Evolutionary conservation across 2,329 filamentous ascomycete genomes (phyloP).

Genomic region (Cucurbitaria berberidis): DNA sequence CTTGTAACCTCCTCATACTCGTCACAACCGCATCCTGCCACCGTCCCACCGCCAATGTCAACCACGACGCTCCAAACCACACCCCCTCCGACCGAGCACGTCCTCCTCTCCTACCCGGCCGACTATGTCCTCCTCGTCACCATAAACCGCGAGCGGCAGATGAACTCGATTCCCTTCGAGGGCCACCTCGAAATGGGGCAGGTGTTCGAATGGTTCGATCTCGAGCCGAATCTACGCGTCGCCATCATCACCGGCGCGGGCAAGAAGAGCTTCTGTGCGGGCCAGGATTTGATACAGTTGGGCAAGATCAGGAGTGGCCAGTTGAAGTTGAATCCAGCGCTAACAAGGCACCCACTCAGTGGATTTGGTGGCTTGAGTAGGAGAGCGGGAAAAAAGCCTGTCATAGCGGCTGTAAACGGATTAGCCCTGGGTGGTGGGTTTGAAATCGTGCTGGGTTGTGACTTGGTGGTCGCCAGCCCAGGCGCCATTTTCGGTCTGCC

Average conservation of each 20-base stretch:
- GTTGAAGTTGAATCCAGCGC: slow-evolving; percentile 29
- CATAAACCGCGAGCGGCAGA: slow-evolving; percentile 57
- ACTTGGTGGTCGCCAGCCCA: slow-evolving; percentile 61
- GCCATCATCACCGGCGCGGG: slow-evolving; percentile 59
- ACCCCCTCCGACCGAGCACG: slow-evolving; percentile 42
- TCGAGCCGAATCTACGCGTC: slow-evolving; percentile 56
- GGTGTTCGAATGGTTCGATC: slow-evolving; percentile 62
- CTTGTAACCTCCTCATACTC: neutral
- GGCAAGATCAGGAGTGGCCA: slow-evolving; percentile 39
- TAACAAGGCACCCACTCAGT: slow-evolving; percentile 50
- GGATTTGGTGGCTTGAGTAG: slow-evolving; percentile 64
- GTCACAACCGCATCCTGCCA: neutral
- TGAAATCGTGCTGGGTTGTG: slow-evolving; percentile 62
- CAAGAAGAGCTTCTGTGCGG: slow-evolving; percentile 61
- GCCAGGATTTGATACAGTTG: slow-evolving; percentile 60
- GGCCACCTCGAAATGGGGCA: slow-evolving; percentile 57
- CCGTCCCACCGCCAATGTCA: slow-evolving; percentile 24
- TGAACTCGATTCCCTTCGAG: slow-evolving; percentile 54
- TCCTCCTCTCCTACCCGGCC: slow-evolving; percentile 55
- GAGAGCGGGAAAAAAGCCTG: slow-evolving; percentile 64
- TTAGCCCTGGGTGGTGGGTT: slow-evolving; percentile 64
- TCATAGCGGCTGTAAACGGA: slow-evolving; percentile 66
- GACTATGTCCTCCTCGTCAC: slow-evolving; percentile 59
- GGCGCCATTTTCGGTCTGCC: slow-evolving; percentile 60
- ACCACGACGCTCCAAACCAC: slow-evolving; percentile 33